Evolutionary conservation across 164 flowering plant genomes (phyloP).

Genomic region (Sextonia rubra): DNA sequence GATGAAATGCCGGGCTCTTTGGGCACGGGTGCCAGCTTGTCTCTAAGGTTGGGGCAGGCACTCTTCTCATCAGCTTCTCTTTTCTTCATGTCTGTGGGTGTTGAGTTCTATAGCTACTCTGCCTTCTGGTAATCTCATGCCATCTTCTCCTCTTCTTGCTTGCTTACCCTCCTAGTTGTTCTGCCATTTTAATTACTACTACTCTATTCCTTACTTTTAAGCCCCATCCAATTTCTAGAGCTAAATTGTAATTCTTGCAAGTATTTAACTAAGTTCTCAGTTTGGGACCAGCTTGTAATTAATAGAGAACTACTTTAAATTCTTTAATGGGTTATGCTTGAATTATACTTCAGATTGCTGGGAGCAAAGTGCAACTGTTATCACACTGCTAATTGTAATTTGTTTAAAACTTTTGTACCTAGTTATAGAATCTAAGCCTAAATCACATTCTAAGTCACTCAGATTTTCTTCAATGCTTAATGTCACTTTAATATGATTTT

Average conservation of each 20-base stretch:
- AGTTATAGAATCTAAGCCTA: too few species aligned
- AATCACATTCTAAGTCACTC: too few species aligned
- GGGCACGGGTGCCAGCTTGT: slow-evolving; percentile 70
- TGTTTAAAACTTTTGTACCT: too few species aligned
- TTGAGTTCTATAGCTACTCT: slow-evolving; percentile 67
- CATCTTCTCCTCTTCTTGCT: not conserved
- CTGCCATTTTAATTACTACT: not conserved
- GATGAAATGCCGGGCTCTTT: slow-evolving; percentile 59
- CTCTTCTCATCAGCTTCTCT: slow-evolving; percentile 70
- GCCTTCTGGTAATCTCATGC: slow-evolving; percentile 53
- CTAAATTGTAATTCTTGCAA: not conserved
- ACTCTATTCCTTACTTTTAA: not conserved
- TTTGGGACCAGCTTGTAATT: not conserved
- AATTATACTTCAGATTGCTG: not conserved
- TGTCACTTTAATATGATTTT: too few species aligned
- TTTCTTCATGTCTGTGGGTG: slow-evolving; percentile 59
- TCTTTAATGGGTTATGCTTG: not conserved
- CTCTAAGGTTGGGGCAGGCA: slow-evolving; percentile 70
- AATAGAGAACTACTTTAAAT: not conserved
- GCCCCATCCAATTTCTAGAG: not conserved
- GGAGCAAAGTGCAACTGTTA: not conserved
- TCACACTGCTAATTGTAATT: not conserved
- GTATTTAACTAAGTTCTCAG: not conserved
- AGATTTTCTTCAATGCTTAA: too few species aligned
- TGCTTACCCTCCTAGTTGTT: not conserved